These are phyloP conservation scores for Sarcodon sp. DNA, from an alignment of 768 basidiomycete genomes.

Conservation along the genomic window DNA sequence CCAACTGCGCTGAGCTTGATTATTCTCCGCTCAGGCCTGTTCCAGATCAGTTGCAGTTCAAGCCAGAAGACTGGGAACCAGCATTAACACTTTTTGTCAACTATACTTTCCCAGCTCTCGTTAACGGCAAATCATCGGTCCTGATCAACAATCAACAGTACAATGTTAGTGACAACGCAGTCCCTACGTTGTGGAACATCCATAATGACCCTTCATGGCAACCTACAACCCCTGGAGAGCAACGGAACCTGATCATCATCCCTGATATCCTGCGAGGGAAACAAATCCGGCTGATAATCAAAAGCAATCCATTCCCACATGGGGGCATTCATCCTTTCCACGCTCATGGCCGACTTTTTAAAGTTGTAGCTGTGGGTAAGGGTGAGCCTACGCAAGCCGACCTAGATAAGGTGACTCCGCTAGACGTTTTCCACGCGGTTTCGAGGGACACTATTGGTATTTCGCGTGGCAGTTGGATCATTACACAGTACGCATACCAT, in stretches of 20 bases:
- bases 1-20: neutral
- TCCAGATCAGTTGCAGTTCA: no score
- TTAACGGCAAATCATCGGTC: neutral
- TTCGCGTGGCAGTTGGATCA: neutral
- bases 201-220: neutral
- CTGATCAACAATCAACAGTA: neutral
- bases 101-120: neutral
- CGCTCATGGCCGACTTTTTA: neutral
- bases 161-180: neutral
- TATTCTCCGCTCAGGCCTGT: neutral
- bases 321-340: slow-evolving; percentile 2
- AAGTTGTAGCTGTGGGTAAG: neutral
- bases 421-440: neutral
- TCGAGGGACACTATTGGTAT: neutral
- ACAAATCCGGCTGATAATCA: neutral
- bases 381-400: neutral
- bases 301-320: neutral
- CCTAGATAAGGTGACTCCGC: neutral
- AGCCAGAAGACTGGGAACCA: neutral
- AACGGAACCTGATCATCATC: neutral
- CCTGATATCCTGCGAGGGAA: neutral
- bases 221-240: neutral
- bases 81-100: slow-evolving; percentile 1
- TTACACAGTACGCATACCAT: neutral
- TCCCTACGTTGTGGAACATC: neutral